Base-by-base conservation (phyloP, 1,284 basidiomycete species). In the Marasmius tenuissimus region DNA sequence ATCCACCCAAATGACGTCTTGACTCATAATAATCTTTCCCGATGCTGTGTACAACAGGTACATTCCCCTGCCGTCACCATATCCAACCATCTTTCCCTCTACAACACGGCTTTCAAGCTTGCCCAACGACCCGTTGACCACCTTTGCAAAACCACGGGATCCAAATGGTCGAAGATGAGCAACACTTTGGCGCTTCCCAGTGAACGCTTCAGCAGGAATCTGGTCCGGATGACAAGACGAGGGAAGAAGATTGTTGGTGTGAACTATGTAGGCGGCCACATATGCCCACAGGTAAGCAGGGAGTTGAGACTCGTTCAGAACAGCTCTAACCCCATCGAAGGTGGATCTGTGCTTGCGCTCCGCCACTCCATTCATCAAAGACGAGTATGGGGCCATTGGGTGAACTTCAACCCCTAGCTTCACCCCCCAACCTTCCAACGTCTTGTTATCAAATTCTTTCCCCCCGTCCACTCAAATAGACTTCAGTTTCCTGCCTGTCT, bases 1-100 rank as follows among this genome's bases (percentile, higher is more conserved):
- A 11, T 72, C 67, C 45, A 73, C 27, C 27, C 27, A 73, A 12
- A 70, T 62, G 2, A 73, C 70, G 51, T 73, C 70, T 10, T 65
- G 48, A 0, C 59, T 61, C 7, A n/a, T 57, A 33, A 66, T 37
- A 8, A 67, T 27, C 1, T 34, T 39, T 5, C 66, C 63, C 0
- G 53, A 53, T 0, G 35, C 3, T 0, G 51, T 16, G 39, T 65
- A 68, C 4, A 74, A 38, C 11, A 62, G 62, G 47, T 73, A 73
- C 0, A 61, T 62, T 0, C 65, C 66, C 0, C 61, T 55, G 0
- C 62, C n/a, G n/a, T n/a, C 58, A 37, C 61, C 66, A 45, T 71
- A 74, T 0, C 71, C 69, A 22, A 73, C 62, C 33, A 73, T 18
- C 5, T 47, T 47, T 9, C 63, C 64, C 22, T 68, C 67, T 20